Base-by-base conservation (phyloP, 192 early-diverging fungal genomes). In the Coemansia sp. region DNA sequence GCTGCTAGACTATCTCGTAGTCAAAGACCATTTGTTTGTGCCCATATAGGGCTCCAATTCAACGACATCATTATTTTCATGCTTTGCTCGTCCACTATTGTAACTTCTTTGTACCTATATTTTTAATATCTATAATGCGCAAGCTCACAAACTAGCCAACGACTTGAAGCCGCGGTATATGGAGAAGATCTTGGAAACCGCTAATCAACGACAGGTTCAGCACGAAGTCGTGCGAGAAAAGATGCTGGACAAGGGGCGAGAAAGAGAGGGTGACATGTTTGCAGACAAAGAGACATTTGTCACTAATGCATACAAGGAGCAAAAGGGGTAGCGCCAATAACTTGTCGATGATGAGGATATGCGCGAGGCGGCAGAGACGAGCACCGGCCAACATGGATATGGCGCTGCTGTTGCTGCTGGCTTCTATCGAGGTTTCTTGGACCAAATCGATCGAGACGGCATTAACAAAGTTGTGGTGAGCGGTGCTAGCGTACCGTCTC, bases 371-470 rank as follows among this genome's bases (percentile, higher is more conserved):
- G 43, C 49, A 33, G 40, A 68, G 49, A 62, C 26, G 40, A 64
- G 16, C 21, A 64, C n/a, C 19, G 17, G 6, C 4, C 42, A 50
- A 3, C 58, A 21, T 19, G 58, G 58, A 23, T 33, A 32, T 42
- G 53, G 62, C 35, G 11, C 13, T 40, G 37, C 37, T 26, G 30
- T 39, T 61, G 58, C 59, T 0, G 55, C 66, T 33, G 72, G 72
- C 30, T 74, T 79, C 58, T 74, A 74, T 13, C 64, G 66, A 10
- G 63, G 55, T 7, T 65, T 71, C 28, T 40, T 79, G 62, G 66
- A 74, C n/a, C 77, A 88, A 66, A 87, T 88, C 1, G 79, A 89
- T 23, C 76, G 86, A 9, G 87, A 88, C 38, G 94, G 88, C 66
- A 73, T 84, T 63, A 75, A 91, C 63, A 88, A 90, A 63, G 91